Percentiles rank a stretch among this genome's conserved stretches.
phyloP scores from a whole-genome alignment of 2,329 filamentous ascomycete species.

The Elsinoe perseae region DNA sequence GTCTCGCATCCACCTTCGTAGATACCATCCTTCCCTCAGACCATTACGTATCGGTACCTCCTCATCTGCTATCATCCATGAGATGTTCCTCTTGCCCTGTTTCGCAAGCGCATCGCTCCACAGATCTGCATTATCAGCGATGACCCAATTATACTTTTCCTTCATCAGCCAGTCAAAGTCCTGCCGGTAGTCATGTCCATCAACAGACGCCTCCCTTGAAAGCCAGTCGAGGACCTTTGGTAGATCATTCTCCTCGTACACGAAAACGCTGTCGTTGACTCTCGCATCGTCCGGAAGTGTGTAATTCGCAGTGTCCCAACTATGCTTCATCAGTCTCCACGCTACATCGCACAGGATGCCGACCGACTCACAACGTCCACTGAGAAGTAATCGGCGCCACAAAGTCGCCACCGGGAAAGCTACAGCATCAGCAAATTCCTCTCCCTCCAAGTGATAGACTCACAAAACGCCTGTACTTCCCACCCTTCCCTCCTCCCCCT shows the following conservation, averaged over 20 bases:
- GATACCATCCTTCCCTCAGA: background rate
- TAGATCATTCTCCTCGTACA: conserved; percentile 15
- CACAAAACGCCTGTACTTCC: background rate
- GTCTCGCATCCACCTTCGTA: background rate
- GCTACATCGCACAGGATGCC: background rate
- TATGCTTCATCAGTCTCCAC: background rate
- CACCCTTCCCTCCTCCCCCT: background rate
- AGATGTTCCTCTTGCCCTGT: conserved; percentile 20
- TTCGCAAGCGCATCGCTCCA: conserved; percentile 19
- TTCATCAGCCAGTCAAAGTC: conserved; percentile 21
- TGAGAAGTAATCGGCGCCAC: background rate
- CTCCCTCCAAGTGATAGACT: background rate
- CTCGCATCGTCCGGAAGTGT: conserved; percentile 74
- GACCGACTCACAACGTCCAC: background rate
- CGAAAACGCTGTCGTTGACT: conserved; percentile 32
- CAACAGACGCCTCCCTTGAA: conserved; percentile 14
- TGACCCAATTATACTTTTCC: conserved; percentile 21
- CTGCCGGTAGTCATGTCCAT: conserved; percentile 21
- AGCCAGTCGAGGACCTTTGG: conserved; percentile 18
- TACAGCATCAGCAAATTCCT: background rate
- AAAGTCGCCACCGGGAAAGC: background rate
- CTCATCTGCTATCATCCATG: conserved; percentile 19
- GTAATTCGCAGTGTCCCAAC: background rate
- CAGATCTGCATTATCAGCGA: conserved; percentile 21
- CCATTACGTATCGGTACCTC: background rate